Evolutionary conservation across 495 filamentous ascomycete species (phyloP).

Genomic region (Friedmanniomyces endolithicus): DNA sequence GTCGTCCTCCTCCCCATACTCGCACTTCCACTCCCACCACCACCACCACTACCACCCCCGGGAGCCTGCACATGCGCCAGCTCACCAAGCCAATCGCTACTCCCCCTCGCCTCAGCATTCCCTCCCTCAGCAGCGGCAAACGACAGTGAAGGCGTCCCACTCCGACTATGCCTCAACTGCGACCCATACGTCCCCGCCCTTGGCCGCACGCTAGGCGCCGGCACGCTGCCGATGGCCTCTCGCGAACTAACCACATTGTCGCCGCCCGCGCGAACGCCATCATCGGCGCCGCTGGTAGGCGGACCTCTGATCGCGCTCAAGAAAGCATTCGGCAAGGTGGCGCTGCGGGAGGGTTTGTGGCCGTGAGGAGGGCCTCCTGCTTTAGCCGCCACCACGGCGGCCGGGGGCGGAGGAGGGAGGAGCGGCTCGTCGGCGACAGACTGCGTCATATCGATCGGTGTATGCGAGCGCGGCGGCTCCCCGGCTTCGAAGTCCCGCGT

Average conservation of each 20-base stretch:
- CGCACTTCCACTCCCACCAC: not conserved
- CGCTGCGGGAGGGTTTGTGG: not conserved
- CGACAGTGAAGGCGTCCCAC: not conserved
- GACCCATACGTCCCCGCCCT: constrained; percentile 11
- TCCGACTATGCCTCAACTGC: not conserved
- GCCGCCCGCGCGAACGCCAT: constrained; percentile 10
- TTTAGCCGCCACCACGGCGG: too few relatives aligned
- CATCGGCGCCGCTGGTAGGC: too few relatives aligned
- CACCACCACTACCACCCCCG: not conserved
- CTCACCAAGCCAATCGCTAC: constrained; percentile 1
- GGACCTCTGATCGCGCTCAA: too few relatives aligned
- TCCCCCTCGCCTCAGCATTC: not conserved
- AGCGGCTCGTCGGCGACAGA: not conserved
- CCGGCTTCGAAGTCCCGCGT: constrained; percentile 21
- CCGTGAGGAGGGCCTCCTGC: not conserved
- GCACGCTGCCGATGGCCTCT: constrained; percentile 16
- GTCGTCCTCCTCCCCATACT: not conserved
- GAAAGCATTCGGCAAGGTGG: too few relatives aligned
- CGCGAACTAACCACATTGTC: constrained; percentile 20
- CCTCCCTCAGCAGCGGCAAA: too few relatives aligned
- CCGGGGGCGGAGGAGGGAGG: not conserved
- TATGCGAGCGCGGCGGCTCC: not conserved
- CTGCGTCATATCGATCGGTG: constrained; percentile 13
- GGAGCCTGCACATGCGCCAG: not conserved
- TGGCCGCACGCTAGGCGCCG: constrained; percentile 11